Base-by-base conservation (phyloP, 2,329 filamentous ascomycete genomes). In the Arthrobotrys entomopaga region DNA sequence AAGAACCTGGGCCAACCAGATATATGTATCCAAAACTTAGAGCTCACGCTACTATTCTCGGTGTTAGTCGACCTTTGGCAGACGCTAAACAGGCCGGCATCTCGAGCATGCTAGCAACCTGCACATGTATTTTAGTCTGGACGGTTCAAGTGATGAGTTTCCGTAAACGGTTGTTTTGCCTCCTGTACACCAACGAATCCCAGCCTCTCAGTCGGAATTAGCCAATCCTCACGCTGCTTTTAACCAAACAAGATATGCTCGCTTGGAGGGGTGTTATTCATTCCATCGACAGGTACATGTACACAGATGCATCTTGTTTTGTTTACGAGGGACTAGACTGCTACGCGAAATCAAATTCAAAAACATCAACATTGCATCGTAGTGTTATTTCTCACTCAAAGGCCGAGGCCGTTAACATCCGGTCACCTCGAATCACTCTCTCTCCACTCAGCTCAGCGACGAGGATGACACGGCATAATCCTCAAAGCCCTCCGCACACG, bases 161-260 rank as follows among this genome's bases (percentile, higher is more conserved):
- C 70, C 70, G 56, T 67, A 74, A 74, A 67, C 70, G 70, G 70
- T 58, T 74, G 70, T 74, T 74, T 74, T 74, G 70, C 70, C 70
- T 67, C 34, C 49, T 42, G 40, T 49, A 56, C 54, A 54, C 60
- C 42, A 46, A 65, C 61, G 46, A 73, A 73, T 65, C 67, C 67
- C 60, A 65, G 61, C 67, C 67, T 38, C 59, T 73, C 54, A n/a
- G 43, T 42, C 38, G 29, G 57, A 66, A 63, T 52, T 57, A 54
- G 63, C 70, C 63, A 66, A 64, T 59, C 57, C 63, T 61, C 70
- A 67, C 63, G 70, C 64, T 34, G 29, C 29, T 34, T 34, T 34
- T 34, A 34, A 34, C 10, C 29, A 34, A 34, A 34, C 61, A 46
- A 70, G n/a, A 61, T 60, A 20, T 8, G 13, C 40, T 48, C 26